Evolutionary conservation across 2,329 filamentous ascomycete genomes (phyloP).

Genomic region (Elsinoe batatas): DNA sequence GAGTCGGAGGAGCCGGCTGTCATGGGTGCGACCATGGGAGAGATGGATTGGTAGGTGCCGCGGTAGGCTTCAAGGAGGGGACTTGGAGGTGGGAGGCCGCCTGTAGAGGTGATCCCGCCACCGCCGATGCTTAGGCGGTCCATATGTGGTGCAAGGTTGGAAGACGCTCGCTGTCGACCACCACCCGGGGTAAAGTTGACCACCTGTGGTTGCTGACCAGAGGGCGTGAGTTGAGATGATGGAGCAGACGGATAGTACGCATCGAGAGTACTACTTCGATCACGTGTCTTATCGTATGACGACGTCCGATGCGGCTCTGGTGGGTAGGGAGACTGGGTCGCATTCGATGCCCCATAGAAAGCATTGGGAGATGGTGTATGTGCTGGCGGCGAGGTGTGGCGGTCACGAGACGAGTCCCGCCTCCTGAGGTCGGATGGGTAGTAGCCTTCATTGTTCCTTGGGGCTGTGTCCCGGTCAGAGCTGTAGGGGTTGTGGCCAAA

Average conservation of each 20-base stretch:
- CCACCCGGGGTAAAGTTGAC: conserved; percentile 3
- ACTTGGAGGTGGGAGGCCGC: conserved; percentile 56
- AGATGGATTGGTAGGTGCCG: conserved; percentile 88
- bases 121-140: conserved; percentile 40
- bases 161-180: conserved; percentile 1
- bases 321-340: not conserved
- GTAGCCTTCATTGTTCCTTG: not conserved
- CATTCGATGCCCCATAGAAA: not conserved
- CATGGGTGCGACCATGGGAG: conserved; percentile 80
- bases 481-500: conserved; percentile 4
- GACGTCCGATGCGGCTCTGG: conserved; percentile 7
- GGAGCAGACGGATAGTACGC: conserved; percentile 3
- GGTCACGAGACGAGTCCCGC: not conserved
- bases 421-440: not conserved
- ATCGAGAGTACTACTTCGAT: conserved; percentile 1
- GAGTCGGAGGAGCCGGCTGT: conserved; percentile 46
- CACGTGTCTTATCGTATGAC: conserved; percentile 1
- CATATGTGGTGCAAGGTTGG: conserved; percentile 31
- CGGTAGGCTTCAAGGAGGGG: conserved; percentile 86
- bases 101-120: conserved; percentile 32
- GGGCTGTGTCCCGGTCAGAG: not conserved
- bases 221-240: conserved; percentile 3
- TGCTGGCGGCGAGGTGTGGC: not conserved
- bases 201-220: not conserved
- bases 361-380: conserved; percentile 1